Conservation (phyloP, 177 flowering plant genomes). For the Telopea speciosissima region DNA sequence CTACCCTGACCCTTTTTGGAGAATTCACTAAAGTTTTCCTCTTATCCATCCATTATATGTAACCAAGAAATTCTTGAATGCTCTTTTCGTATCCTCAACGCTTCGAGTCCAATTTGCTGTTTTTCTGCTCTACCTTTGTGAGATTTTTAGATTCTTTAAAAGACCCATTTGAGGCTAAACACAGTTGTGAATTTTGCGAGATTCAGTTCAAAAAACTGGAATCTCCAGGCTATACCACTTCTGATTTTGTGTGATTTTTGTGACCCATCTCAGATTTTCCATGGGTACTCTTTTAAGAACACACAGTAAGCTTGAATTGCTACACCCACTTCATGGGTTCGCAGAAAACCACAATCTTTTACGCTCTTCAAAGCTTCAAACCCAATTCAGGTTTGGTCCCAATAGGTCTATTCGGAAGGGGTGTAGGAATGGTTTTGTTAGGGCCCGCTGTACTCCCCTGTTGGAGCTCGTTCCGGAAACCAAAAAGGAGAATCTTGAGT, state of each 20-base stretch:
- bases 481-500: conserved; percentile 73
- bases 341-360: conserved; percentile 32
- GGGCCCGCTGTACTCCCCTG: conserved; percentile 48
- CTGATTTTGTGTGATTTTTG: conserved; percentile 7
- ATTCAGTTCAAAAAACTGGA: too few relatives aligned
- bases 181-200: too few relatives aligned
- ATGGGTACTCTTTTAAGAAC: conserved; percentile 75
- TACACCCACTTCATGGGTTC: conserved; percentile 46
- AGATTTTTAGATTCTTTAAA: too few relatives aligned
- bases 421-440: conserved; percentile 28
- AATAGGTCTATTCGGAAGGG: conserved; percentile 25
- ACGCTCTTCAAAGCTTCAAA: conserved; percentile 31
- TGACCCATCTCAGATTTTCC: conserved; percentile 3
- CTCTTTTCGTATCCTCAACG: too few relatives aligned
- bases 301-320: conserved; percentile 52
- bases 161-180: too few relatives aligned
- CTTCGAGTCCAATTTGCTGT: too few relatives aligned
- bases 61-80: too few relatives aligned
- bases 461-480: conserved; percentile 83
- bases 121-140: too few relatives aligned
- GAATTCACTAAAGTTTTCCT: too few relatives aligned
- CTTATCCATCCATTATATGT: too few relatives aligned
- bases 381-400: conserved; percentile 21
- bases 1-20: too few relatives aligned
- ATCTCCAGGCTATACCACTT: background rate